Conservation (phyloP, 345 rosid genomes). For the Citrus trifoliata region DNA sequence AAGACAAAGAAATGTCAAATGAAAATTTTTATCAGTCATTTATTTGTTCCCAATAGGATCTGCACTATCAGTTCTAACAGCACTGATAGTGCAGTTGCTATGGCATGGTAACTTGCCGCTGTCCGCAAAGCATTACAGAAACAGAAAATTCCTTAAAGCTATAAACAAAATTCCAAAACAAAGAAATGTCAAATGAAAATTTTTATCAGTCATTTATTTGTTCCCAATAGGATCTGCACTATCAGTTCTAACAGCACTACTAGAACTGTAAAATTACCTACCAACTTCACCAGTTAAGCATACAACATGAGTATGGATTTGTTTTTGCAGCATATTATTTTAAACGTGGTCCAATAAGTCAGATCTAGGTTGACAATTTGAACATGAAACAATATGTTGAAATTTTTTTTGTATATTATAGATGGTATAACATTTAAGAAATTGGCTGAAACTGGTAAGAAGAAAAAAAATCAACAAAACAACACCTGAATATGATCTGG, state of each 20-base stretch:
- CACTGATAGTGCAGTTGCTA: constrained; percentile 92
- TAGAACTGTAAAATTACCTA: background rate
- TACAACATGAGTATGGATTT: background rate
- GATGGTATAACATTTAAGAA: constrained; percentile 1
- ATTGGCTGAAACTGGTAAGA: background rate
- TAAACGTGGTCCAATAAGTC: background rate
- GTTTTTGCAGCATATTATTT: background rate
- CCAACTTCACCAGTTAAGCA: background rate
- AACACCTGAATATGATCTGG: constrained; percentile 98
- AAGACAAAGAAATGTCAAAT: background rate
- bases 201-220: constrained; percentile 10
- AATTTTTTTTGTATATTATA: background rate
- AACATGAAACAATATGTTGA: background rate
- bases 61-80: background rate
- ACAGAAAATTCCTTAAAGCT: constrained; percentile 9
- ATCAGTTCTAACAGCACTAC: background rate
- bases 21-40: constrained; percentile 9
- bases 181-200: background rate
- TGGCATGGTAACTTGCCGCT: constrained; percentile 99
- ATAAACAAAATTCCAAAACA: background rate
- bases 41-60: background rate
- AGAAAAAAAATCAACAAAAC: constrained; percentile 12
- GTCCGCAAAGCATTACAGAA: constrained; percentile 51
- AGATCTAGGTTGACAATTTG: background rate
- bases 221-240: background rate